Evolutionary conservation across 495 filamentous ascomycete species (phyloP), one percentile per base, ranked within the genome.

Genomic region (Aspergillus olivimuriae): DNA sequence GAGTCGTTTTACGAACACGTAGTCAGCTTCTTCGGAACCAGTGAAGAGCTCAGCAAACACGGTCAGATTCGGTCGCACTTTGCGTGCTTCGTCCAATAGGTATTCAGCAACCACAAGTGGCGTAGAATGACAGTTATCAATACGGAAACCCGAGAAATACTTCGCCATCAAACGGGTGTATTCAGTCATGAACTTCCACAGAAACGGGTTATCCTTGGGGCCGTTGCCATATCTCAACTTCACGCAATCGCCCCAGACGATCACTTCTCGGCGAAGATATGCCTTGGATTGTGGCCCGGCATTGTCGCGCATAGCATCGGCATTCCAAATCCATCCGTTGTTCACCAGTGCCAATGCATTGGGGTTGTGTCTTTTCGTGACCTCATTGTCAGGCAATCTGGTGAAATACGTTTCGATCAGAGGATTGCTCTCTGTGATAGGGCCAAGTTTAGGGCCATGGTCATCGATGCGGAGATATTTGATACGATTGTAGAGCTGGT

Each of bases 251-350:
- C 88, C 87, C 94, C 94, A 99, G 28, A 94, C 86, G 50, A 99
- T 97, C 38, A 99, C 88, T 62, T 99, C 89, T 32, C 94, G 79
- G 17, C 89, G 81, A 4, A 97, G 75, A 54, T 99, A 99, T 26
- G 91, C 87, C 31, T 82, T 83, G 2, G 91, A 96, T 31, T 84
- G 63, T 1, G 87, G 83, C 0, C 94, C 94, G 14, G 94, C 94
- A 58, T 95, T 91, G 62, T 99, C 94, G 18, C 84, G 80, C 65
- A 97, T 77, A 0, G 89, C 89, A 57, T 95, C 89, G 11, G 92
- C 89, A 48, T 87, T 89, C 94, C 94, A 99, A 15, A 97, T 88
- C 94, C 94, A 99, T 44, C 94, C 94, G 58, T 99, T 99, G 65
- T 95, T 96, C 22, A 83, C 90, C 14, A 99, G 65, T 3, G 87